These are phyloP conservation scores for Ascobolus immersus DNA, from an alignment of 495 filamentous ascomycete species.

Conservation along the genomic window DNA sequence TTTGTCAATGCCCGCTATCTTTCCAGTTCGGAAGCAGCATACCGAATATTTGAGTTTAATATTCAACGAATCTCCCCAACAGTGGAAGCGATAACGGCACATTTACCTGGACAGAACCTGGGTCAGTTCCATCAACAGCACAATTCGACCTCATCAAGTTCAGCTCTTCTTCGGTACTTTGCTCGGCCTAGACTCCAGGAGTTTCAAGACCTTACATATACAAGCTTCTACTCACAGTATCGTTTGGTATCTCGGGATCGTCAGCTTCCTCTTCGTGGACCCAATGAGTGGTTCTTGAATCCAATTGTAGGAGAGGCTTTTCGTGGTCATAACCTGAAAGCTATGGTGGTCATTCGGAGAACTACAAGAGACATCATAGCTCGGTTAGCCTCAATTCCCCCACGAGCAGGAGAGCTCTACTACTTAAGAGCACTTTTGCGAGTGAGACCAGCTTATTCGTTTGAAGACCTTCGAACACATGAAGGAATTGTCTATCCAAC, in stretches of 20 bases:
- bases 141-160: background rate
- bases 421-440: constrained; percentile 4
- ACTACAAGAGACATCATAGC: background rate
- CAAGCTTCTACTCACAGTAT: background rate
- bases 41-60: constrained; percentile 5
- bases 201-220: constrained; percentile 3
- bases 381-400: constrained; percentile 1
- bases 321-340: background rate
- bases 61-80: constrained; percentile 1
- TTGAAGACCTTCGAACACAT: background rate
- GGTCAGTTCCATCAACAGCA: constrained; percentile 2
- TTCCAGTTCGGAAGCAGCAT: constrained; percentile 2
- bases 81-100: constrained; percentile 2
- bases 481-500: background rate
- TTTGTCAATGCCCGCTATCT: constrained; percentile 8
- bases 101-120: constrained; percentile 2
- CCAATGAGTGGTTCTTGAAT: background rate
- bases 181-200: background rate
- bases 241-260: background rate
- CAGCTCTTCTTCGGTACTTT: constrained; percentile 4
- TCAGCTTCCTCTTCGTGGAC: too few relatives aligned
- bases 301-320: background rate
- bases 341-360: too few relatives aligned
- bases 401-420: constrained; percentile 4
- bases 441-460: background rate